phyloP scores from a whole-genome alignment of 129 eudicot genomes.

The Flaveria linearis region DNA sequence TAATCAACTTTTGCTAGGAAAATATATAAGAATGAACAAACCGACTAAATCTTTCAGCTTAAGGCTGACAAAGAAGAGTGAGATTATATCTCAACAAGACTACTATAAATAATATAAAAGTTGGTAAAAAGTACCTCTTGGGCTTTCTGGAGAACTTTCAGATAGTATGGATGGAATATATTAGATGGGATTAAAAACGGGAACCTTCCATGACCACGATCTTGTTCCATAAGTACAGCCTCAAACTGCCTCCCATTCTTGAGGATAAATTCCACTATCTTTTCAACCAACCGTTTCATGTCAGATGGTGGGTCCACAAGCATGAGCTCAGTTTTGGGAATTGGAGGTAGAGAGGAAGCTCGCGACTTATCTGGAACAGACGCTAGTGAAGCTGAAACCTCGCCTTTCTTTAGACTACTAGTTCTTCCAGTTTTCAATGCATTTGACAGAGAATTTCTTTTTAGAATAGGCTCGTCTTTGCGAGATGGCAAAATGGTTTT shows the following conservation, averaged over 20 bases:
- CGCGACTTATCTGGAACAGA: slow-evolving; percentile 41
- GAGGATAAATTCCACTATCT: slow-evolving; percentile 72
- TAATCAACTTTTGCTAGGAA: not conserved
- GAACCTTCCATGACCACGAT: slow-evolving; percentile 75
- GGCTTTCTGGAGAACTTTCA: slow-evolving; percentile 65
- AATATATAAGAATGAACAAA: not conserved
- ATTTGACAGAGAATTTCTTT: slow-evolving; percentile 43
- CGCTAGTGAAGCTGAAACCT: slow-evolving; percentile 39
- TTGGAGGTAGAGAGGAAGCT: slow-evolving; percentile 45
- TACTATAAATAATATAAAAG: slow-evolving; percentile 3
- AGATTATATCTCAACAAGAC: not conserved
- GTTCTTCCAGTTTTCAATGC: slow-evolving; percentile 46
- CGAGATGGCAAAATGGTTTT: slow-evolving; percentile 26
- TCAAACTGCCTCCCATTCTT: slow-evolving; percentile 94
- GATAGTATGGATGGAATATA: slow-evolving; percentile 78
- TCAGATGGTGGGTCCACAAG: slow-evolving; percentile 88
- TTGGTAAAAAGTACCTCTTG: slow-evolving; percentile 58
- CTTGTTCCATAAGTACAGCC: slow-evolving; percentile 83
- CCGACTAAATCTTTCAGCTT: not conserved
- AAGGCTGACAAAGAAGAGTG: not conserved
- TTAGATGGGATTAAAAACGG: slow-evolving; percentile 83
- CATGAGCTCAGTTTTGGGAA: slow-evolving; percentile 47
- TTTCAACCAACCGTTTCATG: slow-evolving; percentile 63
- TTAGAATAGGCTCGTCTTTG: slow-evolving; percentile 43
- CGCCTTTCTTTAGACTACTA: slow-evolving; percentile 41